A percentile compares a stretch with the other conserved stretches of the same genome.
Conservation (phyloP, 192 early-diverging fungal genomes). For the Coemansia sp. region DNA sequence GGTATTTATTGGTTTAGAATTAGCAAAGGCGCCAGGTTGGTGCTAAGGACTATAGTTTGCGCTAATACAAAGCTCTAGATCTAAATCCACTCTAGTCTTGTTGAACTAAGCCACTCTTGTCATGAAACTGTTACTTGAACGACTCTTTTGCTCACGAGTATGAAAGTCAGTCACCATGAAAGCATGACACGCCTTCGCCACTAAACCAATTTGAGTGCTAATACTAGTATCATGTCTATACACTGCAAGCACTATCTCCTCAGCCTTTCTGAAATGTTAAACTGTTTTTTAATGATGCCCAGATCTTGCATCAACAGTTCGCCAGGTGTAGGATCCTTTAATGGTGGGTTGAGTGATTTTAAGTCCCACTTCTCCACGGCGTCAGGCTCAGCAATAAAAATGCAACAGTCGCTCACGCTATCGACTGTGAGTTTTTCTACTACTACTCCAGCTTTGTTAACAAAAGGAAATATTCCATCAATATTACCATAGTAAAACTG, state of each 20-base stretch:
- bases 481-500: not conserved
- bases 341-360: no score
- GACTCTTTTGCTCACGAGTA: not conserved
- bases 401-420: not conserved
- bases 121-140: not conserved
- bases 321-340: no score
- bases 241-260: no score
- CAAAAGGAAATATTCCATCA: not conserved
- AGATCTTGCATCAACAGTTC: no score
- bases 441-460: not conserved
- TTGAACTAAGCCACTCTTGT: no score
- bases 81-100: no score
- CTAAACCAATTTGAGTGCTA: not conserved
- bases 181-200: not conserved
- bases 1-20: not conserved
- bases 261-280: no score
- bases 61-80: no score
- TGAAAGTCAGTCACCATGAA: not conserved
- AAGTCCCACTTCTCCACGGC: no score
- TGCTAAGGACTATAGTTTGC: no score
- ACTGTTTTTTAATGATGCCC: no score
- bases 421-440: not conserved
- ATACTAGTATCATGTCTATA: not conserved
- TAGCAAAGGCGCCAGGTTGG: no score
- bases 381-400: slow-evolving; percentile 1